Evolutionary conservation across 2,329 filamentous ascomycete species (phyloP).

Genomic region (Colletotrichum sp.): DNA sequence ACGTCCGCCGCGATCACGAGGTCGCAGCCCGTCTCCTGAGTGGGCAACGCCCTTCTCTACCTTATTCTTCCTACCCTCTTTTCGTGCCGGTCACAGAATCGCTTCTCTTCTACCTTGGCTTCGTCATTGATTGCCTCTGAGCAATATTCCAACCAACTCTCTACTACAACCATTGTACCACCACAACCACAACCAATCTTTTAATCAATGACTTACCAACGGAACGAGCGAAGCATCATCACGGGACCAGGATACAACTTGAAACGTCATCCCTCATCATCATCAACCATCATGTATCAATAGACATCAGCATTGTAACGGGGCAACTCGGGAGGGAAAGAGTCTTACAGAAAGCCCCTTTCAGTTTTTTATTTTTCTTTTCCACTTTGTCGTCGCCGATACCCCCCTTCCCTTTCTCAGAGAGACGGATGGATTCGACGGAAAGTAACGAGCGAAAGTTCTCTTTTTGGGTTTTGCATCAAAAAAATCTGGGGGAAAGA

Average conservation of each 20-base stretch:
- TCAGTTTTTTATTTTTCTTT: background rate
- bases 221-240: slow-evolving; percentile 19
- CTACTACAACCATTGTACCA: slow-evolving; percentile 4
- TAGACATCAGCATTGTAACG: slow-evolving; percentile 3
- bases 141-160: background rate
- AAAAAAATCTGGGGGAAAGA: background rate
- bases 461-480: background rate
- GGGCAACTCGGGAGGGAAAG: background rate
- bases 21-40: background rate
- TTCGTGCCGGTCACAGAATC: slow-evolving; percentile 9
- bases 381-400: slow-evolving; percentile 22
- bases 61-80: background rate
- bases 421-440: slow-evolving; percentile 21
- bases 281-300: background rate
- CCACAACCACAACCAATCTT: background rate
- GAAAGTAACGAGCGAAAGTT: slow-evolving; percentile 15
- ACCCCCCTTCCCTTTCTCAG: slow-evolving; percentile 21
- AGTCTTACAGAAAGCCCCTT: background rate
- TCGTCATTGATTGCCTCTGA: slow-evolving; percentile 7
- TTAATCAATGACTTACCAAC: slow-evolving; percentile 20
- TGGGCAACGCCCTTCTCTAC: background rate
- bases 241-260: slow-evolving; percentile 8
- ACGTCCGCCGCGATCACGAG: background rate
- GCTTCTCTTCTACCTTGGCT: background rate
- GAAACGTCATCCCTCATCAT: background rate